These are phyloP conservation scores for Daldinia sp. DNA, from an alignment of 2,329 filamentous ascomycete genomes.

Conservation along the genomic window DNA sequence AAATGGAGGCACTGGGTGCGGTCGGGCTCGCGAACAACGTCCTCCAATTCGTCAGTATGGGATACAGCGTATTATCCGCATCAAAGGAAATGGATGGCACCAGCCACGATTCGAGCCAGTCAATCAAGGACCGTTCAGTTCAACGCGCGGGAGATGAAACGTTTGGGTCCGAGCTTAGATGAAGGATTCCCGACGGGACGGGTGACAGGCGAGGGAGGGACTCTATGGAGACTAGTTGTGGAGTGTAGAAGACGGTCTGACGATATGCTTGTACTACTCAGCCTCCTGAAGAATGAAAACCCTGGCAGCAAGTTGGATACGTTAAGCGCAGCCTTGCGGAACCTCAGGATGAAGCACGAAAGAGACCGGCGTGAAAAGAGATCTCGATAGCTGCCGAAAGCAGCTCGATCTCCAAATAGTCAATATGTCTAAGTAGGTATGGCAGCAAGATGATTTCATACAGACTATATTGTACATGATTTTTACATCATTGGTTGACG, in stretches of 20 bases:
- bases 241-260: background rate
- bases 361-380: background rate
- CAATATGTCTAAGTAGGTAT: background rate
- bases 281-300: background rate
- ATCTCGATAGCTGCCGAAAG: background rate
- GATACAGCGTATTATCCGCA: constrained; percentile 14
- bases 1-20: constrained; percentile 28
- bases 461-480: too few species aligned
- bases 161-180: background rate
- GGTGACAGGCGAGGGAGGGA: background rate
- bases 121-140: background rate
- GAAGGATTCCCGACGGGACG: background rate
- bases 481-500: background rate
- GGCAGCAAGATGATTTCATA: background rate
- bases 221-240: background rate
- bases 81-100: constrained; percentile 16
- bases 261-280: background rate
- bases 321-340: background rate
- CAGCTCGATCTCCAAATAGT: background rate
- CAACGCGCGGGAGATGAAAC: background rate
- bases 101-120: constrained; percentile 11
- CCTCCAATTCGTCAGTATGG: constrained; percentile 23
- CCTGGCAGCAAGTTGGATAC: background rate
- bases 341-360: background rate
- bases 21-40: constrained; percentile 27